A percentile compares a stretch with the other conserved stretches of the same genome.
phyloP scores from a whole-genome alignment of 371 early-diverging fungal genomes.

The Zychaea mexicana region DNA sequence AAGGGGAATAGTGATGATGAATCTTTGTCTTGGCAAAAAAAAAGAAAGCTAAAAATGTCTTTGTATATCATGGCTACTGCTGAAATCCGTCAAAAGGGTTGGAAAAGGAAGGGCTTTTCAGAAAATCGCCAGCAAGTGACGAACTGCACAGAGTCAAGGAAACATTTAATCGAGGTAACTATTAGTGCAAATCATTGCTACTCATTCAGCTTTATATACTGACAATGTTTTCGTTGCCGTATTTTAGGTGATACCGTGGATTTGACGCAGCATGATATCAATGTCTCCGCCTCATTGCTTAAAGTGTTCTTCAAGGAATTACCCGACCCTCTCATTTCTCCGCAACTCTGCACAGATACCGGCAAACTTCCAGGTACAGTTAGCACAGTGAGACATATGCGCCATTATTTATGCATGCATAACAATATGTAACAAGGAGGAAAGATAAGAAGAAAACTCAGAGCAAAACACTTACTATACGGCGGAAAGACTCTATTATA shows the following conservation, averaged over 20 bases:
- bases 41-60: neutral
- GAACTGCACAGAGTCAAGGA: constrained; percentile 61
- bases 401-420: neutral
- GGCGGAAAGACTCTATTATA: no score
- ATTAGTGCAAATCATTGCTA: no score
- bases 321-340: constrained; percentile 73
- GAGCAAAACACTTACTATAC: no score
- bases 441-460: no score
- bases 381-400: neutral
- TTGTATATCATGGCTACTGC: no score
- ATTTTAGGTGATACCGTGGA: constrained; percentile 51
- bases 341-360: constrained; percentile 37
- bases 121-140: constrained; percentile 76
- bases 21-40: neutral
- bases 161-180: constrained; percentile 65
- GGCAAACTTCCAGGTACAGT: constrained; percentile 39
- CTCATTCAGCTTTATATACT: no score
- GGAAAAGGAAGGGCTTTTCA: constrained; percentile 86
- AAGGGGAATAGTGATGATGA: neutral
- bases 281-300: constrained; percentile 81
- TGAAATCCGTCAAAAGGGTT: no score
- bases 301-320: constrained; percentile 88
- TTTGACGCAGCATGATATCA: constrained; percentile 69
- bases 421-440: neutral
- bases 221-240: no score